These are phyloP conservation scores for Sequoia sempervirens DNA, from an alignment of 75 land plant species.

Conservation along the genomic window DNA sequence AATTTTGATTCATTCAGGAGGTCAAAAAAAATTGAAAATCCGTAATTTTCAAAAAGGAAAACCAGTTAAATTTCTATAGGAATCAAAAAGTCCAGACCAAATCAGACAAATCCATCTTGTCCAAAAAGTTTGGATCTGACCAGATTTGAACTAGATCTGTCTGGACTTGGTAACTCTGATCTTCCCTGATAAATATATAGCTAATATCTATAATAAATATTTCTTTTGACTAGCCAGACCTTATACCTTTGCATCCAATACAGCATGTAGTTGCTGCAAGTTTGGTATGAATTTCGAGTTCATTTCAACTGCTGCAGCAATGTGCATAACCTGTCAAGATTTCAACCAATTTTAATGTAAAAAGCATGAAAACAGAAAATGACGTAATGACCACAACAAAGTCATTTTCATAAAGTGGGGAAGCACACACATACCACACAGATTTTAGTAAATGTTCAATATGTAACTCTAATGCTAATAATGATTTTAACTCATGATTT, in stretches of 20 bases:
- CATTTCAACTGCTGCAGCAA: constrained; percentile 88
- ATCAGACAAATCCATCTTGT: too few relatives aligned
- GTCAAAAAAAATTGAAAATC: too few relatives aligned
- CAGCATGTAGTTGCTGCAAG: constrained; percentile 54
- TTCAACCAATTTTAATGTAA: background rate
- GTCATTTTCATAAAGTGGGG: background rate
- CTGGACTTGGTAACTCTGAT: background rate
- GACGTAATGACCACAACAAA: background rate
- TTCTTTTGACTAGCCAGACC: background rate
- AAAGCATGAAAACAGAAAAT: background rate
- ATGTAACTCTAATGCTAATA: background rate
- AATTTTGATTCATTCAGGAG: background rate
- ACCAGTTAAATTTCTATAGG: too few relatives aligned
- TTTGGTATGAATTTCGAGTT: constrained; percentile 80
- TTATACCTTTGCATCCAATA: constrained; percentile 47
- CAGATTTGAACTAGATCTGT: too few relatives aligned
- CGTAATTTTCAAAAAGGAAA: too few relatives aligned
- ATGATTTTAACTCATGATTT: background rate
- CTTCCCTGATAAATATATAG: background rate
- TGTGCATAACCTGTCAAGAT: constrained; percentile 84
- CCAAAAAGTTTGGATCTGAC: too few relatives aligned
- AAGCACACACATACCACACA: background rate
- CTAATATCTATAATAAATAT: too few relatives aligned
- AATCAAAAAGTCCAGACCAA: too few relatives aligned
- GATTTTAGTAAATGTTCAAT: background rate